Evolutionary conservation across 2,329 filamentous ascomycete genomes (phyloP).

Genomic region (Fusarium sp.): DNA sequence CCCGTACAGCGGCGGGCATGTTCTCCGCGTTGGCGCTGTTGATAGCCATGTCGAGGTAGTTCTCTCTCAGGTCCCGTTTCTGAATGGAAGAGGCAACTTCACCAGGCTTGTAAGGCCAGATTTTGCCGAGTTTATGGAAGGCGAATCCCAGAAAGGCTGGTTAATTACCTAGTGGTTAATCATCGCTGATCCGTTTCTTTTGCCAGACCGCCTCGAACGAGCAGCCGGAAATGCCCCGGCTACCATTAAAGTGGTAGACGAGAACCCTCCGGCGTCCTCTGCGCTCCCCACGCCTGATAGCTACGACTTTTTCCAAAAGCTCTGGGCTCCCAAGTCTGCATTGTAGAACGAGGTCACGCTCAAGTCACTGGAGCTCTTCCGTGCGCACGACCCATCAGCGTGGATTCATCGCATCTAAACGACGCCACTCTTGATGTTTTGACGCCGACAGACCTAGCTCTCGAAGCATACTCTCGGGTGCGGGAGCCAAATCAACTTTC

Average conservation of each 20-base stretch:
- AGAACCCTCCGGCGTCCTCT: neutral
- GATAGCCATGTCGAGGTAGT: neutral
- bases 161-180: accelerated
- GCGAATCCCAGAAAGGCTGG: neutral
- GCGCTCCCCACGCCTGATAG: neutral
- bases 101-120: neutral
- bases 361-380: neutral
- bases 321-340: neutral
- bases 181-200: neutral
- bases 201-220: neutral
- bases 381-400: neutral
- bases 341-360: neutral
- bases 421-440: neutral
- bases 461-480: neutral
- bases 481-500: neutral
- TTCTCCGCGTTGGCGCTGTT: neutral
- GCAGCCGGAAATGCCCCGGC: accelerated
- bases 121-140: neutral
- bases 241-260: neutral
- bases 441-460: neutral
- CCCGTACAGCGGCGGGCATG: neutral
- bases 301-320: neutral
- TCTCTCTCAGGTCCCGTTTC: neutral
- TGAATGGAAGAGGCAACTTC: neutral
- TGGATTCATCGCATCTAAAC: neutral